Percentiles rank a stretch among this genome's conserved stretches.
phyloP scores from a whole-genome alignment of 495 filamentous ascomycete species.

The Xylaria grammica region DNA sequence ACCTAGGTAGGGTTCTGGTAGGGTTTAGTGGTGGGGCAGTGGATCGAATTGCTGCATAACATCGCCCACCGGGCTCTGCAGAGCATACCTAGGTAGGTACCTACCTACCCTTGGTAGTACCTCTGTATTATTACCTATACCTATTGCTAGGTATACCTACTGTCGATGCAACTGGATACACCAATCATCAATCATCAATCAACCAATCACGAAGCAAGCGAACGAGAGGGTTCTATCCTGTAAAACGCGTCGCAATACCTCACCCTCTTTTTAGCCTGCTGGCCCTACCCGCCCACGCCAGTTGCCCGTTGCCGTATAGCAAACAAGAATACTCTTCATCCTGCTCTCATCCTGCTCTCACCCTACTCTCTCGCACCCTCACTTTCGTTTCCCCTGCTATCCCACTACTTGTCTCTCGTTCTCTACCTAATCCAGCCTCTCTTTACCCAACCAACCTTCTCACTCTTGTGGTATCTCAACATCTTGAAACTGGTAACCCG shows the following conservation, averaged over 20 bases:
- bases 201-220: conserved; percentile 15
- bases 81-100: neutral
- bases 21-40: neutral
- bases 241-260: conserved; percentile 27
- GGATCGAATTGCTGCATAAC: conserved; percentile 12
- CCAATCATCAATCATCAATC: no score
- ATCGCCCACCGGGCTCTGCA: conserved; percentile 10
- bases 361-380: conserved; percentile 24
- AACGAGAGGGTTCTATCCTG: neutral
- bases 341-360: conserved; percentile 11
- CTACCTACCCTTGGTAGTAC: neutral
- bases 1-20: no score
- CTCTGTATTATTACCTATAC: no score
- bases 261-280: conserved; percentile 26
- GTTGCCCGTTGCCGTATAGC: conserved; percentile 24
- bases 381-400: conserved; percentile 25
- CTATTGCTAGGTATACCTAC: neutral
- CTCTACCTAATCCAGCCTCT: neutral
- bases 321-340: conserved; percentile 22
- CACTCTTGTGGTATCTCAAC: neutral
- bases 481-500: neutral
- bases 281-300: neutral
- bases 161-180: conserved; percentile 19
- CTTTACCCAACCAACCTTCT: neutral
- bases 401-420: conserved; percentile 11